Base-by-base conservation (phyloP, 2,329 filamentous ascomycete genomes). In the Fusarium marasasianum region DNA sequence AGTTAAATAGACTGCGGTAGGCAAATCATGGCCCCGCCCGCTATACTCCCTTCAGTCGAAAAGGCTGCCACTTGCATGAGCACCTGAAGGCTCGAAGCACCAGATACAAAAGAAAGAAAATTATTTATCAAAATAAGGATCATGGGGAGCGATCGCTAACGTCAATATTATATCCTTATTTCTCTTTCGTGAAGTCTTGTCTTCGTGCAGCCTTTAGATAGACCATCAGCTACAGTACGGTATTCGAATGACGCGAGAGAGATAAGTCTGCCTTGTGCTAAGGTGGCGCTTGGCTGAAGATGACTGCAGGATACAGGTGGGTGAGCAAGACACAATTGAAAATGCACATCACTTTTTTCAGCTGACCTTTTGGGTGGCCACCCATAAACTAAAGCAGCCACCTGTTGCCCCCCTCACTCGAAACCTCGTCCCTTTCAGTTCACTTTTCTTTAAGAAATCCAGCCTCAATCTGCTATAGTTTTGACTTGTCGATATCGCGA, bases 401-500 rank as follows among this genome's bases (percentile, higher is more conserved):
- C 26, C 20, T n/a, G 26, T 0, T 22, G 6, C 3, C 7, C 26
- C 45, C 45, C 45, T 48, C 45, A n/a, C n/a, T 31, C 10, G 9
- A 48, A 31, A n/a, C 1, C 26, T 48, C 13, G 9, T 11, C 6
- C 14, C 13, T 29, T 29, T 29, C 26, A 10, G 18, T 22, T 47
- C 45, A 22, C 13, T 48, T 22, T 26, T 45, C 24, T 18, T 24
- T 2, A 0, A 8, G 8, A 20, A 4, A 4, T 26, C 6, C 1
- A 45, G 13, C 17, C 7, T 8, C 0, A 26, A 1, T 13, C 10
- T 50, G 1, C 9, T 31, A 1, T 22, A 11, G 3, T 17, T 29
- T 17, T 22, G 3, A 29, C 13, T 47, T 15, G 4, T 8, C 3
- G 4, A 48, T 3, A 0, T 7, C 29, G 15, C 6, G 1, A 31